phyloP scores from a whole-genome alignment of 192 early-diverging fungal genomes.

The Coemansia sp. region DNA sequence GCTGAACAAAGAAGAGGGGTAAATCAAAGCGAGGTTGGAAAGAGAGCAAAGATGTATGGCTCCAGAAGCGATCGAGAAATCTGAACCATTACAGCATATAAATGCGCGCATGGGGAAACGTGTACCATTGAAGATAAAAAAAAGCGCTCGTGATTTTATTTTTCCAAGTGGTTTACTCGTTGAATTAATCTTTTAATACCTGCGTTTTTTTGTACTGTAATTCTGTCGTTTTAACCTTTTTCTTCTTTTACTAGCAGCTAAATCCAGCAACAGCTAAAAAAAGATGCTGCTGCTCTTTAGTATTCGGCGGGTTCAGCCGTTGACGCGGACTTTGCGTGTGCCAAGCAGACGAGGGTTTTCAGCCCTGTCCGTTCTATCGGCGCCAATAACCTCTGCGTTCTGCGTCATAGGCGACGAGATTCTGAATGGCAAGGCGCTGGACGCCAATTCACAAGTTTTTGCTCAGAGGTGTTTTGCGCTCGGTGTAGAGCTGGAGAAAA shows the following conservation, averaged over 20 bases:
- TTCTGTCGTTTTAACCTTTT: too few relatives aligned
- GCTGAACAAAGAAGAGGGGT: neutral
- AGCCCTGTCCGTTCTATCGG: neutral
- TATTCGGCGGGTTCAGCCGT: neutral
- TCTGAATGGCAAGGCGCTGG: constrained; percentile 69
- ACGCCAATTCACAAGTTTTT: constrained; percentile 63
- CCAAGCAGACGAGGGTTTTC: neutral
- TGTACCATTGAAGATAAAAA: too few relatives aligned
- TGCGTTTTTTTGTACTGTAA: too few relatives aligned
- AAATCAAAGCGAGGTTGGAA: neutral
- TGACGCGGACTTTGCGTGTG: neutral
- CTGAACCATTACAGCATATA: neutral
- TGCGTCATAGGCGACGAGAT: constrained; percentile 78
- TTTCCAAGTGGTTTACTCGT: too few relatives aligned
- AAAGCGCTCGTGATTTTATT: too few relatives aligned
- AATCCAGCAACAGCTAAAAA: neutral
- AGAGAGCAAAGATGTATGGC: neutral
- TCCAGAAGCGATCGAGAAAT: neutral
- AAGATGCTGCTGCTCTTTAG: neutral
- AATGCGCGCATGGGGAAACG: neutral
- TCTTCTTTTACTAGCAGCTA: too few relatives aligned
- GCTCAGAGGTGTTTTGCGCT: constrained; percentile 64
- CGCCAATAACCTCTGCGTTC: constrained; percentile 27
- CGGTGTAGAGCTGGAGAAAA: constrained; percentile 61
- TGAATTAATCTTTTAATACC: too few relatives aligned